Evolutionary conservation across 352 stramenopile species (phyloP), one percentile per base, ranked within the genome.

Genomic region (Salisapilia sapeloensis): DNA sequence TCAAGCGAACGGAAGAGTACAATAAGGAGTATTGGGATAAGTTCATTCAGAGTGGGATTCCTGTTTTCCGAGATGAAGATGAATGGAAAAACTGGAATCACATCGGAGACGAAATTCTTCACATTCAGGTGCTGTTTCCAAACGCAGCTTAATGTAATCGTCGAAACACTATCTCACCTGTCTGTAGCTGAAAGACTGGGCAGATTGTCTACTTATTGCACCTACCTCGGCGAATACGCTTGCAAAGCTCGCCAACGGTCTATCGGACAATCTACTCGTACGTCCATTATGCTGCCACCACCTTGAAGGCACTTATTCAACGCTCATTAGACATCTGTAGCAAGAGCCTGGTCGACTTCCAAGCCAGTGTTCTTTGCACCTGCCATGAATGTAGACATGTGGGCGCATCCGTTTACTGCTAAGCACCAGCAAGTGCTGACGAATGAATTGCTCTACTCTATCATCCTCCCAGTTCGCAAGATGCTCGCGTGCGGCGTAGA

Each of bases 321-420:
- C 17, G 20, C 20, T 38, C 11, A 34, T 25, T 37, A 91, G 75
- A 95, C 84, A 2, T 96, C 82, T 43, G 60, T 95, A 10, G 60
- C 79, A 2, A 70, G 93, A 2, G 92, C 93, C 21, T 98, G 93
- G 93, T 86, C 90, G 42, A 72, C 71, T 43, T 58, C 49, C 23
- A 97, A 97, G 44, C 89, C 92, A 5, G 60, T 97, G 14, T 39
- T 97, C 9, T 75, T 93, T 15, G 86, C 87, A 14, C 93, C 93
- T 4, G 92, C 93, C 8, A 98, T 98, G 93, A 98, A 98, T 53
- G 97, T 92, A 10, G 79, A 91, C 45, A 98, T 98, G 93, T 98
- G 89, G 85, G 62, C 87, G 31, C 90, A 98, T 55, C 85, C 89
- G 4, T 56, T 96, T 37, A 98, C 93, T 12, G 50, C 50, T 7